phyloP scores from a whole-genome alignment of 305 asterid genomes.

The Fraxinus velutina region DNA sequence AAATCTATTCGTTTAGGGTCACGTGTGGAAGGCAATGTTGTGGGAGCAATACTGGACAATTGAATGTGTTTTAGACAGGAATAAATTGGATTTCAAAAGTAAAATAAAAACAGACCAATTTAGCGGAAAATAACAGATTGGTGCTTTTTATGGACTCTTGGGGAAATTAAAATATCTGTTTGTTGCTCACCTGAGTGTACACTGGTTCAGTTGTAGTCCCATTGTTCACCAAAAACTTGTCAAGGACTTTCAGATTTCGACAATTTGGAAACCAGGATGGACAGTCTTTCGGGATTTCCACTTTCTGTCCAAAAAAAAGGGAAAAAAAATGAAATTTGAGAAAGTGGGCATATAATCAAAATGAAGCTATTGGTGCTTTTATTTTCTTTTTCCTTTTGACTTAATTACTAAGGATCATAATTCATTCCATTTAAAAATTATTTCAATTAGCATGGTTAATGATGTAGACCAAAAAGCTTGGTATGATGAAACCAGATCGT shows the following conservation, averaged over 20 bases:
- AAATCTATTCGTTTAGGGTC: not conserved
- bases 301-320: not conserved
- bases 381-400: not conserved
- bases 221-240: not conserved
- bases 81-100: not conserved
- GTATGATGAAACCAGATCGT: not conserved
- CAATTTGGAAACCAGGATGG: slow-evolving; percentile 9
- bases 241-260: slow-evolving; percentile 3
- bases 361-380: not conserved
- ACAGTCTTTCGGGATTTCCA: slow-evolving; percentile 13
- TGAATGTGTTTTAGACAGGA: not conserved
- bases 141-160: not conserved
- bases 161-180: not conserved
- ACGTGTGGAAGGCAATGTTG: not conserved
- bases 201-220: slow-evolving; percentile 6
- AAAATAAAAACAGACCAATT: not conserved
- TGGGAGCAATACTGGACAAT: slow-evolving; percentile 10
- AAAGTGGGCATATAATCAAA: not conserved
- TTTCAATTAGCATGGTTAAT: not conserved
- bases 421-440: not conserved
- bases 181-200: slow-evolving; percentile 9
- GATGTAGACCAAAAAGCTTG: not conserved
- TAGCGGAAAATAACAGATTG: not conserved
- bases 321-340: not conserved
- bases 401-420: not conserved